Evolutionary conservation across 768 basidiomycete species (phyloP).

Genomic region (Tricholoma bakamatsutake): DNA sequence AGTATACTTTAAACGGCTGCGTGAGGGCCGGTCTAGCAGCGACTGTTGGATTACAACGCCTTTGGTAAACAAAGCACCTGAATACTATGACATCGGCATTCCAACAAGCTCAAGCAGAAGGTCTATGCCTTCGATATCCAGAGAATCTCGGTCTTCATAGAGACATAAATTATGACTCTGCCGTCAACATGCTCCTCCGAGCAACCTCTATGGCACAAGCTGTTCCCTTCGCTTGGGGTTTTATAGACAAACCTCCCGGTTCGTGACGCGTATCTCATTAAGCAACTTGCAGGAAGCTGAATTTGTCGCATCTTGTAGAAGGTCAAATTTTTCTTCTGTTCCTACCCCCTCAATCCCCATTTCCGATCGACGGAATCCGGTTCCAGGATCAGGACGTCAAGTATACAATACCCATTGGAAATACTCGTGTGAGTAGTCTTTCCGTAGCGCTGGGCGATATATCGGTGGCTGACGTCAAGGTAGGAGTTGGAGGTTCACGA

Average conservation of each 20-base stretch:
- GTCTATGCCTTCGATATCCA: conserved; percentile 66
- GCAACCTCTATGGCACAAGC: conserved; percentile 51
- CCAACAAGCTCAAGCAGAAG: conserved; percentile 50
- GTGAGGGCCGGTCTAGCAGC: not conserved
- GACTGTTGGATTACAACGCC: conserved; percentile 10
- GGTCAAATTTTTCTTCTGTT: conserved; percentile 65
- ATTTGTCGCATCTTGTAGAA: conserved; percentile 32
- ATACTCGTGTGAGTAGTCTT: conserved; percentile 44
- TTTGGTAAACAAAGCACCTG: conserved; percentile 11
- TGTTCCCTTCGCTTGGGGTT: conserved; percentile 66
- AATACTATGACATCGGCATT: conserved; percentile 19
- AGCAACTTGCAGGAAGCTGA: not conserved
- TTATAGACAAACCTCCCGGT: conserved; percentile 76
- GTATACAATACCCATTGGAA: conserved; percentile 44
- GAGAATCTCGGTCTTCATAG: conserved; percentile 55
- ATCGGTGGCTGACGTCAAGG: conserved; percentile 1
- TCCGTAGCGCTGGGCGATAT: conserved; percentile 3
- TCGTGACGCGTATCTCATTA: conserved; percentile 16
- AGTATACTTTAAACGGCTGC: not conserved
- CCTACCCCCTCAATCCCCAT: conserved; percentile 49
- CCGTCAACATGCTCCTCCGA: conserved; percentile 54
- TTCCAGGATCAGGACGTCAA: conserved; percentile 70
- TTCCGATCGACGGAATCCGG: conserved; percentile 73
- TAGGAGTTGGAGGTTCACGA: conserved; percentile 79
- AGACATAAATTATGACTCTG: conserved; percentile 50